These are phyloP conservation scores for Microsporum ferrugineum DNA, from an alignment of 2,329 filamentous ascomycete genomes.

Conservation along the genomic window DNA sequence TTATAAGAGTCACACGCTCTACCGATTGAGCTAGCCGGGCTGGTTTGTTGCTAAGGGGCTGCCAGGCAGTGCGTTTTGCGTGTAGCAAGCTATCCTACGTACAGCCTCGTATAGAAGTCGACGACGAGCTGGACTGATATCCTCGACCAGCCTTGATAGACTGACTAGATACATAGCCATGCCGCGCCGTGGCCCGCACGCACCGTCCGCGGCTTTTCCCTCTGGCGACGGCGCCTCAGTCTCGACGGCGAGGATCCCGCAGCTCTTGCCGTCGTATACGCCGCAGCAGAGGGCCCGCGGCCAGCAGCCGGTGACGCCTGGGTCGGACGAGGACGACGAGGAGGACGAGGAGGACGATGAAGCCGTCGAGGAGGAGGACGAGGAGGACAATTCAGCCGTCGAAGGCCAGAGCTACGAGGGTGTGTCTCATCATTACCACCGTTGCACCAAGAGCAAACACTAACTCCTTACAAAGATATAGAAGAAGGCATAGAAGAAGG, in stretches of 20 bases:
- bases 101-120: not conserved
- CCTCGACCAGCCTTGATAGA: not conserved
- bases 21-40: slow-evolving; percentile 51
- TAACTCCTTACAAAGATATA: not conserved
- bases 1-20: slow-evolving; percentile 58
- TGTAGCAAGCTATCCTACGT: not conserved
- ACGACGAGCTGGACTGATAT: not conserved
- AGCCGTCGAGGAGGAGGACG: slow-evolving; percentile 20
- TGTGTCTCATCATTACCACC: not conserved
- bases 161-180: not conserved
- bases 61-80: too few species aligned
- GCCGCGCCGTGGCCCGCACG: slow-evolving; percentile 10
- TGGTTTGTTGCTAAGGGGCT: not conserved
- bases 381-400: slow-evolving; percentile 12
- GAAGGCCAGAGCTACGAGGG: slow-evolving; percentile 10
- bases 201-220: slow-evolving; percentile 8
- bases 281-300: not conserved
- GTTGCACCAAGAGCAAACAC: not conserved
- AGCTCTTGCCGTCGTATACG: not conserved
- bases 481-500: not conserved
- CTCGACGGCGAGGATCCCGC: slow-evolving; percentile 9
- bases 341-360: slow-evolving; percentile 11
- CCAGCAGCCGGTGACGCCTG: not conserved
- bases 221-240: slow-evolving; percentile 14
- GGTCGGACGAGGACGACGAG: not conserved